Base-by-base conservation (phyloP, 495 filamentous ascomycete species). In the Pseudevernia furfuracea region DNA sequence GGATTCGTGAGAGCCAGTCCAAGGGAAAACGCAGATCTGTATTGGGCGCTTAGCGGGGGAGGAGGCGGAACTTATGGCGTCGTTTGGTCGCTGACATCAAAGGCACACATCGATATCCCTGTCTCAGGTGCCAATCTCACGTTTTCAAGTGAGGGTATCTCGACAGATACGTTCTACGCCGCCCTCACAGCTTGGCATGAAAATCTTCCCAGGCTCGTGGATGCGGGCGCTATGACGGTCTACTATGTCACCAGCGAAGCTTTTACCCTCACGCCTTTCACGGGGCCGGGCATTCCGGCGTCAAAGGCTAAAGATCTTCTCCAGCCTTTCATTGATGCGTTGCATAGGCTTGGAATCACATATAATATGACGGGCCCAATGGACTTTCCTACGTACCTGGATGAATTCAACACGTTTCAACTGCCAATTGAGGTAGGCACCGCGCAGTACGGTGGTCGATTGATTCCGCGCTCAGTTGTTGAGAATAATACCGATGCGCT, bases 31-130 rank as follows among this genome's bases (percentile, higher is more conserved):
- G 57, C 73, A 1, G 87, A 89, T 69, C 68, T 89, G 10, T 89
- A 85, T 71, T 89, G 84, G 85, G 87, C 87, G 12, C 76, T 88
- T 46, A 76, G 81, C 41, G 87, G 86, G 2, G 86, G 86, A 21
- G 87, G 85, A 21, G 84, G 79, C 30, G 83, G 83, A 23, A 87
- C 84, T 12, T 89, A 85, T 53, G 85, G 82, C 5, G 77, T 88
- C 39, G 76, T 88, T n/a, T 81, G 76, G 57, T 82, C 80, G 2
- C 74, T 82, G 59, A 88, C 84, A 0, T 68, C 72, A 12, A 78
- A 76, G 63, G 71, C 74, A 1, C 70, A 80, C 58, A 38, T 52
- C 32, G 59, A 67, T 14, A 8, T 3, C 2, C 48, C 39, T 19
- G 44, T 58, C n/a, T 58, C 64, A 25, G 67, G 65, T 14, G 46